Base-by-base conservation (phyloP, 345 rosid species). In the Acer yangbiense region DNA sequence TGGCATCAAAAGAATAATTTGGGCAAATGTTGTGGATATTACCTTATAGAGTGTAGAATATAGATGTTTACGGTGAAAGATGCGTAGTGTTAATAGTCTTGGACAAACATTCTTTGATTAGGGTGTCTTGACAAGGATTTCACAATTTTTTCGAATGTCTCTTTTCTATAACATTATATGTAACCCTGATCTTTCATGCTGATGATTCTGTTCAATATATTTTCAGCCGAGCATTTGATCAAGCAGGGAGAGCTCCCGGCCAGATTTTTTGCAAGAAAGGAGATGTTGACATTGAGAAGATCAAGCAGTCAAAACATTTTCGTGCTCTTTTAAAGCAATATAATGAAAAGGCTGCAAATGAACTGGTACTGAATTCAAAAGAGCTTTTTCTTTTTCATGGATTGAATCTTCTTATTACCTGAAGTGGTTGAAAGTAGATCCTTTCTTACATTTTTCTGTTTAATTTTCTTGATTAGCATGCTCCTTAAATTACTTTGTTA, bases 181-280 rank as follows among this genome's bases (percentile, higher is more conserved):
- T 41, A 39, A 32, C 4, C 7, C 32, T 43, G n/a, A 64, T 65
- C 23, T 23, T 20, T 64, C 43, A 41, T 67, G 62, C 7, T 83
- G 62, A 68, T 73, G 44, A 71, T 76, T 83, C 71, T 76, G 48
- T 78, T 74, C 68, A 69, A 29, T 4, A 44, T 73, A 57, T 65
- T 67, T 78, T 44, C 77, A 94, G 99, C 64, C 85, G 84, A 76
- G 98, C 95, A 62, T 91, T 94, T 83, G 94, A 96, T 25, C 90
- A 83, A 77, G 95, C 93, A 78, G 86, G 89, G n/a, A 85, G 80
- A 79, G 86, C 84, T 78, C 85, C 92, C 63, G 94, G 91, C 25
- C 29, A 76, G 71, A 80, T 88, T 69, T 92, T 94, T 86, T 69
- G 86, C 78, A 85, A 70, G 78, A 86, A 83, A 79, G 72, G 80